Percentiles rank a stretch among this genome's conserved stretches.
These are phyloP conservation scores for Ceratocystis cubensis DNA, from an alignment of 2,329 filamentous ascomycete genomes.

Conservation along the genomic window DNA sequence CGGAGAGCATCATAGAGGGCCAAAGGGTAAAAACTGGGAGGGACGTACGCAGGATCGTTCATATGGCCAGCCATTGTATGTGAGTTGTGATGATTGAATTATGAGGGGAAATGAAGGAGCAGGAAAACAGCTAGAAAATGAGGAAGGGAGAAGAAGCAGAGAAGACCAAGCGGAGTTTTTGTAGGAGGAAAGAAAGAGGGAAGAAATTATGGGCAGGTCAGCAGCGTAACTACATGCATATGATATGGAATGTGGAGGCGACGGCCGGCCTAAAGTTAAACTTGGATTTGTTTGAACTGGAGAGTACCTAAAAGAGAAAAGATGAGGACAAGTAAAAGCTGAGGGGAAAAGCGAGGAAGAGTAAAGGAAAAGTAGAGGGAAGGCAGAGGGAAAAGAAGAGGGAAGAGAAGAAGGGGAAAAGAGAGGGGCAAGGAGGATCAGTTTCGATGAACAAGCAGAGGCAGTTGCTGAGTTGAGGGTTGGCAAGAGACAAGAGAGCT, in stretches of 20 bases:
- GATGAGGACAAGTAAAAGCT: not conserved
- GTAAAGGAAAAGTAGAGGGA: constrained; percentile 8
- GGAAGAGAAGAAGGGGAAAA: not conserved
- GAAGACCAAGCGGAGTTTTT: constrained; percentile 3
- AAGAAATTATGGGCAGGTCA: constrained; percentile 17
- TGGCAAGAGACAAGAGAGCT: not conserved
- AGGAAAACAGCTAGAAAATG: constrained; percentile 6
- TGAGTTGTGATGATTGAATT: not conserved
- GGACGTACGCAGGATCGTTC: constrained; percentile 21
- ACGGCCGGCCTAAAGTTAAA: constrained; percentile 10
- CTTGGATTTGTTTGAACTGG: constrained; percentile 11
- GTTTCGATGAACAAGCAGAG: constrained; percentile 11
- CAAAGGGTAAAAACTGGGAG: not conserved
- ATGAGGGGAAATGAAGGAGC: not conserved
- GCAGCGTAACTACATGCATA: constrained; percentile 15
- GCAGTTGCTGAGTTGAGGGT: constrained; percentile 12
- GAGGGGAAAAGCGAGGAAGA: constrained; percentile 6
- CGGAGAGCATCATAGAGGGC: constrained; percentile 2
- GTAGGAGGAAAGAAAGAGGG: constrained; percentile 5
- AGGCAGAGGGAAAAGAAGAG: not conserved
- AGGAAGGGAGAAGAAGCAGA: not conserved
- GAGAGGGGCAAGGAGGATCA: constrained; percentile 17
- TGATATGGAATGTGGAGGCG: constrained; percentile 17
- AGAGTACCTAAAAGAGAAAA: not conserved
- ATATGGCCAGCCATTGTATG: constrained; percentile 21